phyloP scores from a whole-genome alignment of 163 green algal genomes.

The Prototheca cutis region DNA sequence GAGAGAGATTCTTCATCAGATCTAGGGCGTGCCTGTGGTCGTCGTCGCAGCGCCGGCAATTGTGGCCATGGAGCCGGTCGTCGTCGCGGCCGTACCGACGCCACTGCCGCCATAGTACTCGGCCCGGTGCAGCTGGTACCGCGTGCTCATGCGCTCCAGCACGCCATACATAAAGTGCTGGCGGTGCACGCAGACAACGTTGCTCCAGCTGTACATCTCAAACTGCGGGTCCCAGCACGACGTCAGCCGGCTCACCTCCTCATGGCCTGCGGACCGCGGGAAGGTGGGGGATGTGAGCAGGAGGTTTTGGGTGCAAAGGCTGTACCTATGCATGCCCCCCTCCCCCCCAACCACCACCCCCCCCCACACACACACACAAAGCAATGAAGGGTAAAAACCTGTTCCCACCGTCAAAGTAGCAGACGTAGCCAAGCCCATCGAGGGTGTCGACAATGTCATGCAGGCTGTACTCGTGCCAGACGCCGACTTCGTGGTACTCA shows the following conservation, averaged over 20 bases:
- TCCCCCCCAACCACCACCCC: no score
- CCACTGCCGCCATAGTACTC: conserved; percentile 2
- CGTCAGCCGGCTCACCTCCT: conserved; percentile 6
- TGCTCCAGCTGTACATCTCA: conserved; percentile 14
- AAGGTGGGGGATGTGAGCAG: no score
- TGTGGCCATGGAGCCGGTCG: no score
- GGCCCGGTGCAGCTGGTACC: background rate
- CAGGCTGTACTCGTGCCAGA: conserved; percentile 14
- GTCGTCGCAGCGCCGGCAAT: no score
- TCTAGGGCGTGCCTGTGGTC: no score
- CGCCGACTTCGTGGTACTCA: conserved; percentile 19
- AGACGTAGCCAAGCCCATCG: conserved; percentile 10
- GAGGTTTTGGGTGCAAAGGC: no score
- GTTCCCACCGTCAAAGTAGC: conserved; percentile 18
- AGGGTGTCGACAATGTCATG: conserved; percentile 3
- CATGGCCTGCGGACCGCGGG: no score
- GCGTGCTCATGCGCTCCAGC: conserved; percentile 5
- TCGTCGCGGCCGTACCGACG: no score
- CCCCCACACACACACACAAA: no score
- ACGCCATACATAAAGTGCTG: background rate
- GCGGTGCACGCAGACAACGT: conserved; percentile 12
- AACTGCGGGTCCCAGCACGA: conserved; percentile 9
- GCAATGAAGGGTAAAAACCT: no score
- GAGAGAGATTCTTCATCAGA: no score
- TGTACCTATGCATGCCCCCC: no score